Conservation (phyloP, 345 rosid species). For the Pugionium dolabratum region DNA sequence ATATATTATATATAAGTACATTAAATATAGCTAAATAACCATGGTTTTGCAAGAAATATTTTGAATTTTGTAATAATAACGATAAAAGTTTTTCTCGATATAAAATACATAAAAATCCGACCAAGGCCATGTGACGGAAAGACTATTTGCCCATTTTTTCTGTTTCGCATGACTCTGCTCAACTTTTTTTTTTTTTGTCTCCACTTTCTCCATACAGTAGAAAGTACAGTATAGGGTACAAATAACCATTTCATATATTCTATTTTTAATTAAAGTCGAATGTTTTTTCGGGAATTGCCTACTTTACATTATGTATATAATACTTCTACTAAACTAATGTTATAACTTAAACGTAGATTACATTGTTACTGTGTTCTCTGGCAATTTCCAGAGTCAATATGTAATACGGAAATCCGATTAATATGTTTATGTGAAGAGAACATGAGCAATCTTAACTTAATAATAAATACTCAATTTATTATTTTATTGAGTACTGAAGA, state of each 20-base stretch:
- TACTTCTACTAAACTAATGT: too few species aligned
- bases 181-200: conserved; percentile 11
- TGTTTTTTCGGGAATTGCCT: conserved; percentile 15
- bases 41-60: background rate
- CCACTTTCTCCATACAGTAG: conserved; percentile 25
- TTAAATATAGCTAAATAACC: background rate
- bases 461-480: too few species aligned
- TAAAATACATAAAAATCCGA: conserved; percentile 13
- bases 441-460: too few species aligned
- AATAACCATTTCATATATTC: conserved; percentile 14
- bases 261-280: background rate
- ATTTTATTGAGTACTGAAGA: too few species aligned
- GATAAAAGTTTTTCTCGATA: too few species aligned
- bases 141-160: conserved; percentile 32
- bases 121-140: conserved; percentile 38
- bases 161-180: conserved; percentile 22
- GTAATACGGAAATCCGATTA: too few species aligned
- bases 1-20: too few species aligned
- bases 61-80: too few species aligned
- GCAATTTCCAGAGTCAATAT: too few species aligned
- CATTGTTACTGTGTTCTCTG: too few species aligned
- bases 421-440: too few species aligned
- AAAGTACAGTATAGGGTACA: conserved; percentile 37
- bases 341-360: too few species aligned
- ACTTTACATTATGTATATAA: background rate